Conservation (phyloP, 1,284 basidiomycete species). For the Leucoagaricus sp. region DNA sequence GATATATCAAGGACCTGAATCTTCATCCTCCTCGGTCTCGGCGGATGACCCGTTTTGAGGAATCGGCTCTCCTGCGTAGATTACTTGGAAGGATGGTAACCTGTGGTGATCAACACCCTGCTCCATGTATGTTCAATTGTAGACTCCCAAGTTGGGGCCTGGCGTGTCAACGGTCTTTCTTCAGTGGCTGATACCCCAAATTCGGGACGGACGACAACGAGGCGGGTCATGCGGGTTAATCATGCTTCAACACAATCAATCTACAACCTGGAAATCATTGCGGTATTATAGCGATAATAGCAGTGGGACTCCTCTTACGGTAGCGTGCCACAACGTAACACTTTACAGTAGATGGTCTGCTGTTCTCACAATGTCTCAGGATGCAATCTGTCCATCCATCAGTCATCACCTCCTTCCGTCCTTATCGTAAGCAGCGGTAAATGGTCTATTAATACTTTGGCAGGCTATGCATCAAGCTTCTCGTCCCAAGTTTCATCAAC, state of each 20-base stretch:
- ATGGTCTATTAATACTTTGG: conserved; percentile 8
- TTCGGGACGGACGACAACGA: background rate
- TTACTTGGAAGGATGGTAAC: no score
- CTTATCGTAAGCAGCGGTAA: conserved; percentile 11
- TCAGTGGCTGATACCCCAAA: background rate
- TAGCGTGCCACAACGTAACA: background rate
- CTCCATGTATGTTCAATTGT: background rate
- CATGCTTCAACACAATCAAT: conserved; percentile 11
- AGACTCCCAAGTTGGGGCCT: background rate
- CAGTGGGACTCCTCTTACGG: conserved; percentile 3
- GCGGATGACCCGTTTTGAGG: conserved; percentile 3
- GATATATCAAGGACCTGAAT: conserved; percentile 7
- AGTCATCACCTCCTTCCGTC: conserved; percentile 12
- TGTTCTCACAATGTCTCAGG: conserved; percentile 9
- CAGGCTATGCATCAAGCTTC: conserved; percentile 16
- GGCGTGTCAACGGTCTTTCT: background rate
- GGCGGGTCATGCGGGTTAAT: background rate
- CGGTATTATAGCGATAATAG: conserved; percentile 12
- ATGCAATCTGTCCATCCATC: conserved; percentile 10
- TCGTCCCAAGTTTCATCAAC: conserved; percentile 15
- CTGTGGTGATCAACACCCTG: no score
- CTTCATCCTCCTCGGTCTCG: conserved; percentile 9
- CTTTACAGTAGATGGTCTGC: conserved; percentile 2
- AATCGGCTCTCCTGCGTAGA: no score
- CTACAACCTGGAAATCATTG: conserved; percentile 1